Evolutionary conservation across 305 asterid species (phyloP), one percentile per base, ranked within the genome.

Genomic region (Fraxinus ornus): DNA sequence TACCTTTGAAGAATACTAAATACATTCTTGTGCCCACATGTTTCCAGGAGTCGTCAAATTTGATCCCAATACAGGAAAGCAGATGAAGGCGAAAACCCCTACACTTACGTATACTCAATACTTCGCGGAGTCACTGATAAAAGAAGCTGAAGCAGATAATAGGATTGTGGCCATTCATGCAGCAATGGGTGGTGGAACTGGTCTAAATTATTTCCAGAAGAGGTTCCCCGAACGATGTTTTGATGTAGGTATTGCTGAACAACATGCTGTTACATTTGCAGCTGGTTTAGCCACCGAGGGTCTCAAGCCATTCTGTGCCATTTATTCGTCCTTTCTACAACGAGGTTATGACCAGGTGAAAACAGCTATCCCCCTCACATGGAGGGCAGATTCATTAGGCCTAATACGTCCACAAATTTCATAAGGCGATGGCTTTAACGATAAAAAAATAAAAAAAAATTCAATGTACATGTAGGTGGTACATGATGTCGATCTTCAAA

Each of bases 181-280:
- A 0, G 97, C 97, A 2, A 93, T 91, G 97, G 97, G 95, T 39
- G 97, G 95, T 1, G 97, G 97, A 5, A 91, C 95, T 1, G 97
- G 94, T 0, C 90, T 93, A 21, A 93, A 93, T 82, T 22, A 81
- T 9, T 93, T 91, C 81, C 92, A 90, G 71, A 91, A 91, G 75
- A 85, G 85, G n/a, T 92, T 92, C 32, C 97, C 97, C 0, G 77
- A 78, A 1, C 82, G 93, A 7, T 89, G 94, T 76, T 91, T 92
- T n/a, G 97, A 92, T 57, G 94, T 92, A 7, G 97, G 93, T 80
- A 92, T 92, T 0, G 97, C 93, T 0, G 94, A 92, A 85, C 97
- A 92, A 72, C 97, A 92, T 44, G 97, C 92, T 0, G 94, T 92
- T 7, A 91, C 95, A 6, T 92, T 92, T 70, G 95, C 97, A 26